Percentiles rank a stretch among this genome's conserved stretches.
These are phyloP conservation scores for Allium sativum DNA, from an alignment of 106 monocot genomes.

Conservation along the genomic window DNA sequence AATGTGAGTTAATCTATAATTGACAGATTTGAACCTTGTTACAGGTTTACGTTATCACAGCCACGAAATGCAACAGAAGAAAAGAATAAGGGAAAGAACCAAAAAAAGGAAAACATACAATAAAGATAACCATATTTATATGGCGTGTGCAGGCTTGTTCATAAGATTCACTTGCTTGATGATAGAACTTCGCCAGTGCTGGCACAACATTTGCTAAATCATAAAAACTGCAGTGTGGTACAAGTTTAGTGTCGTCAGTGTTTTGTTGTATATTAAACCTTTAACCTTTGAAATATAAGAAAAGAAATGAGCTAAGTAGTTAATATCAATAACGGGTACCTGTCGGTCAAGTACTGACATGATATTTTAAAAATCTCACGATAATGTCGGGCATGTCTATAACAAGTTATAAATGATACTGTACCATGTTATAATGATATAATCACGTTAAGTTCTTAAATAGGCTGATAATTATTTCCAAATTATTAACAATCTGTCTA, in stretches of 20 bases:
- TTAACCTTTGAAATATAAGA: neutral
- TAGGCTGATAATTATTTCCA: no score
- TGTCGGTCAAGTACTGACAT: no score
- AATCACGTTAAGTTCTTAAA: no score
- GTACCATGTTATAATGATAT: no score
- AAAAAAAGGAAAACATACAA: constrained; percentile 38
- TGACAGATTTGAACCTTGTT: neutral
- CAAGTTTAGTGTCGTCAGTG: constrained; percentile 9
- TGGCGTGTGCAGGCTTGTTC: constrained; percentile 92
- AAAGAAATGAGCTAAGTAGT: no score
- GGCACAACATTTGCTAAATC: constrained; percentile 92
- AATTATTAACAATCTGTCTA: no score
- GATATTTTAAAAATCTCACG: no score
- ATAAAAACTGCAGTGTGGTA: constrained; percentile 56
- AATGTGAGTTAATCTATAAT: neutral
- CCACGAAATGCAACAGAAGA: neutral
- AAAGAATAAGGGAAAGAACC: neutral
- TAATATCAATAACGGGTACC: no score
- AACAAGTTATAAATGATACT: no score
- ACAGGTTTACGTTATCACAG: neutral
- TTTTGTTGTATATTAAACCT: neutral
- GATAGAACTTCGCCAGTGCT: constrained; percentile 88
- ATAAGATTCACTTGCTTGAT: constrained; percentile 96
- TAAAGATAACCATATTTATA: constrained; percentile 75
- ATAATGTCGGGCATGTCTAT: no score